phyloP scores from a whole-genome alignment of 768 basidiomycete species.

The Tylopilus rubrobrunneus region DNA sequence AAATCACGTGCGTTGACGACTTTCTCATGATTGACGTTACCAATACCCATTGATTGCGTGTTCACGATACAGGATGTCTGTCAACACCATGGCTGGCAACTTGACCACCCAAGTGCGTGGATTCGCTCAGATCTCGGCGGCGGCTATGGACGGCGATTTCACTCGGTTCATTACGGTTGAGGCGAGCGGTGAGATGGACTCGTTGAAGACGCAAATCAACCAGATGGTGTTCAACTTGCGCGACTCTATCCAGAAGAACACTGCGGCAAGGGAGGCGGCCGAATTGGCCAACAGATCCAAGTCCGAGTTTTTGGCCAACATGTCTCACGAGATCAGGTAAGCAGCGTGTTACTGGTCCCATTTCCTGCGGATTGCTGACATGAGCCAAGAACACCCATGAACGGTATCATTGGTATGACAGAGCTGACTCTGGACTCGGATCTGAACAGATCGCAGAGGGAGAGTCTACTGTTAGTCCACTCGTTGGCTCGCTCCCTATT shows the following conservation, averaged over 20 bases:
- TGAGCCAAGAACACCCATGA: slow-evolving; percentile 89
- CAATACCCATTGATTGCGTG: neutral
- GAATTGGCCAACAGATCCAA: slow-evolving; percentile 97
- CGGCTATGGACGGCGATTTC: slow-evolving; percentile 98
- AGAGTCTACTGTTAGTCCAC: slow-evolving; percentile 93
- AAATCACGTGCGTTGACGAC: slow-evolving; percentile 76
- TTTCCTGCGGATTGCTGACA: slow-evolving; percentile 8
- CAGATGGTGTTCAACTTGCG: slow-evolving; percentile 99
- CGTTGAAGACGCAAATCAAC: slow-evolving; percentile 97
- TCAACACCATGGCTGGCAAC: slow-evolving; percentile 97
- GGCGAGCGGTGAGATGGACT: slow-evolving; percentile 98
- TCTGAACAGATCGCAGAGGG: slow-evolving; percentile 88
- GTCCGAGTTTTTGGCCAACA: slow-evolving; percentile 98
- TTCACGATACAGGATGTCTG: slow-evolving; percentile 62
- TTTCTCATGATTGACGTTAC: neutral
- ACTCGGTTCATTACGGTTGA: slow-evolving; percentile 99
- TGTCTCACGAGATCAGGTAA: slow-evolving; percentile 96
- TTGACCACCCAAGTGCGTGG: slow-evolving; percentile 98
- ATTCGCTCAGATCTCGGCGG: slow-evolving; percentile 97
- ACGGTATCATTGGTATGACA: slow-evolving; percentile 99
- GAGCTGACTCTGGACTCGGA: slow-evolving; percentile 96
- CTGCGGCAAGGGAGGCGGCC: slow-evolving; percentile 93
- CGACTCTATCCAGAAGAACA: slow-evolving; percentile 98
- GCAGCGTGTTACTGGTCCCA: slow-evolving; percentile 37
- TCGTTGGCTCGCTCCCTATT: slow-evolving; percentile 89